A percentile compares a stretch with the other conserved stretches of the same genome.
phyloP scores from a whole-genome alignment of 139 green algal genomes.

The Micromonas pusilla region DNA sequence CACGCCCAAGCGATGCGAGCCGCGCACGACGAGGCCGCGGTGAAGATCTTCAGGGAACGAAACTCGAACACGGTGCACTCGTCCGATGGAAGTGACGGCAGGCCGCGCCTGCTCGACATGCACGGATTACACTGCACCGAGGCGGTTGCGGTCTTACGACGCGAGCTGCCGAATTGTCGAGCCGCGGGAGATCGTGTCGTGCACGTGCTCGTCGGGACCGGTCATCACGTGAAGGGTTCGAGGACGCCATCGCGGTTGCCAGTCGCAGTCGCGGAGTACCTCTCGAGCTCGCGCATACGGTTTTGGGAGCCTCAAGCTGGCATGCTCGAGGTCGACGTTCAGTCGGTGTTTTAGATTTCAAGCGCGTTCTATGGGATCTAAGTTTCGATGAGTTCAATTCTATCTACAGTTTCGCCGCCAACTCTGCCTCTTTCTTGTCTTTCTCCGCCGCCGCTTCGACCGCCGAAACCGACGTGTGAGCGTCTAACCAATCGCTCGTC shows the following conservation, averaged over 20 bases:
- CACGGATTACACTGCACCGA: conserved; percentile 68
- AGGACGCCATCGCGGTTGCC: conserved; percentile 45
- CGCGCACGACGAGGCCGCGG: conserved; percentile 47
- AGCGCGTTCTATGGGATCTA: too few relatives aligned
- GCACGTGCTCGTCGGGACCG: conserved; percentile 53
- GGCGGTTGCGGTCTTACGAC: conserved; percentile 44
- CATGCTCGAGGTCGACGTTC: conserved; percentile 50
- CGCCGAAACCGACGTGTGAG: background rate
- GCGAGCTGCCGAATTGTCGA: background rate
- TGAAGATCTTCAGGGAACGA: background rate
- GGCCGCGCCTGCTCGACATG: conserved; percentile 49
- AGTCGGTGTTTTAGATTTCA: too few relatives aligned
- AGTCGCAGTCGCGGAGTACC: conserved; percentile 36
- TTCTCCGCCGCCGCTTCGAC: background rate
- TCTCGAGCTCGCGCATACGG: conserved; percentile 36
- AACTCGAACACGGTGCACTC: background rate
- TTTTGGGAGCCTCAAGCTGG: conserved; percentile 44
- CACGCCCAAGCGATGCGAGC: conserved; percentile 55
- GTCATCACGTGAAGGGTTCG: conserved; percentile 55
- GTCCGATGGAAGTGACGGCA: too few relatives aligned
- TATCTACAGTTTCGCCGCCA: background rate
- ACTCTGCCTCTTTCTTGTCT: background rate
- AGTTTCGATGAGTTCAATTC: background rate
- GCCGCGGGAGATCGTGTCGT: conserved; percentile 29
- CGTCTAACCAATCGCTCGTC: conserved; percentile 63